Evolutionary conservation across 495 filamentous ascomycete genomes (phyloP).

Genomic region (Penicillium lividum): DNA sequence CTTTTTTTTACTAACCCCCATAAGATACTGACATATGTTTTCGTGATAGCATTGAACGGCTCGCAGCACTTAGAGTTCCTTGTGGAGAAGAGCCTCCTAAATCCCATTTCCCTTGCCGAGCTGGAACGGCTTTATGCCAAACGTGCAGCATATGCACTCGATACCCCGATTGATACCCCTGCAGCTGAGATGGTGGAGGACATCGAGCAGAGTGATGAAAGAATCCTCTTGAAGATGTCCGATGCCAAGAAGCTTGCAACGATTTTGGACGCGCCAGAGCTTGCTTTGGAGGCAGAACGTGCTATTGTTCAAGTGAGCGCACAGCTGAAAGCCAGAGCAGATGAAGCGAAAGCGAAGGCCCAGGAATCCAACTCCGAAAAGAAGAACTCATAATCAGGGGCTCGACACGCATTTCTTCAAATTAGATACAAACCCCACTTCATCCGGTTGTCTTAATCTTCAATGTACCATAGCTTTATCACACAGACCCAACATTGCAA

Average conservation of each 20-base stretch:
- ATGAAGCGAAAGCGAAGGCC: slow-evolving; percentile 31
- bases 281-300: slow-evolving; percentile 85
- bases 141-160: slow-evolving; percentile 32
- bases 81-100: slow-evolving; percentile 66
- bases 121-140: slow-evolving; percentile 74
- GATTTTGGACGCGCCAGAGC: slow-evolving; percentile 73
- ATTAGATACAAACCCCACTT: slow-evolving; percentile 4
- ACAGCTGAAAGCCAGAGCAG: slow-evolving; percentile 56
- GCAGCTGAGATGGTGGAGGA: slow-evolving; percentile 41
- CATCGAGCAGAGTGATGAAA: slow-evolving; percentile 51
- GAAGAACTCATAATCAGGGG: slow-evolving; percentile 26
- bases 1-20: slow-evolving; percentile 24
- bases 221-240: slow-evolving; percentile 59
- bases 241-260: slow-evolving; percentile 65
- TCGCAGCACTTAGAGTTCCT: slow-evolving; percentile 85
- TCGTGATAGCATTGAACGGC: slow-evolving; percentile 65
- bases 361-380: slow-evolving; percentile 33
- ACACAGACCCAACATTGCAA: background rate
- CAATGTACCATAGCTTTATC: slow-evolving; percentile 7
- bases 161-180: slow-evolving; percentile 24
- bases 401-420: background rate
- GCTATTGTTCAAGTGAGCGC: slow-evolving; percentile 85
- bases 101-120: slow-evolving; percentile 57
- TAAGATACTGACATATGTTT: slow-evolving; percentile 11
- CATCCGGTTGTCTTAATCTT: background rate